phyloP scores from a whole-genome alignment of 2,329 filamentous ascomycete genomes.

The Davidsoniella neocaledoniae region DNA sequence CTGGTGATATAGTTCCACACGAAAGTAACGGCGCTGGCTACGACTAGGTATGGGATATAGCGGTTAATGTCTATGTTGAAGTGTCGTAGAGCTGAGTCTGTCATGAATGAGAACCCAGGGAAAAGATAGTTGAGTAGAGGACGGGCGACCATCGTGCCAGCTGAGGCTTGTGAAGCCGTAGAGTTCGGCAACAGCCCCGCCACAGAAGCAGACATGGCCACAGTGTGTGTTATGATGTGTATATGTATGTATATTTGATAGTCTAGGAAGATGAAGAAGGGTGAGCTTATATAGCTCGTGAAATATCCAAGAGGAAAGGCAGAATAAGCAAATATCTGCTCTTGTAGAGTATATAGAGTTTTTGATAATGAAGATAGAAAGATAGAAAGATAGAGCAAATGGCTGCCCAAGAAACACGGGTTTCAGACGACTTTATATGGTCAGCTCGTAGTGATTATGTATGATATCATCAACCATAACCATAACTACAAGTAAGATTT shows the following conservation, averaged over 20 bases:
- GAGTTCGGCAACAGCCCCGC: background rate
- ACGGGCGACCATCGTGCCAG: constrained; percentile 14
- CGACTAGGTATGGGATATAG: constrained; percentile 42
- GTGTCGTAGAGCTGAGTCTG: constrained; percentile 35
- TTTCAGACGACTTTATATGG: too few species aligned
- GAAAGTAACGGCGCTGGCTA: constrained; percentile 31
- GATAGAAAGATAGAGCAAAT: background rate
- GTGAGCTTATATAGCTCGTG: too few species aligned
- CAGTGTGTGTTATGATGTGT: too few species aligned
- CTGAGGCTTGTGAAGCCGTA: background rate
- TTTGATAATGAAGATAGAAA: background rate
- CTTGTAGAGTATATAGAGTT: background rate
- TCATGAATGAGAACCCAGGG: constrained; percentile 45
- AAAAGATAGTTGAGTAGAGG: constrained; percentile 44
- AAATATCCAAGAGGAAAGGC: background rate
- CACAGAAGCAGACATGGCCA: background rate
- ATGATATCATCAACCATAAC: too few species aligned
- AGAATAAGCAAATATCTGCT: too few species aligned
- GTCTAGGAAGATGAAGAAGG: too few species aligned
- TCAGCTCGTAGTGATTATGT: too few species aligned
- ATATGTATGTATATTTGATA: too few species aligned
- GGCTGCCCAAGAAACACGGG: too few species aligned
- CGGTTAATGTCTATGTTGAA: constrained; percentile 44
- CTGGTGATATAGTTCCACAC: constrained; percentile 35
- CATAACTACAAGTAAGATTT: too few species aligned